phyloP scores from a whole-genome alignment of 2,329 filamentous ascomycete species.

The Alternaria angustiovoidea region DNA sequence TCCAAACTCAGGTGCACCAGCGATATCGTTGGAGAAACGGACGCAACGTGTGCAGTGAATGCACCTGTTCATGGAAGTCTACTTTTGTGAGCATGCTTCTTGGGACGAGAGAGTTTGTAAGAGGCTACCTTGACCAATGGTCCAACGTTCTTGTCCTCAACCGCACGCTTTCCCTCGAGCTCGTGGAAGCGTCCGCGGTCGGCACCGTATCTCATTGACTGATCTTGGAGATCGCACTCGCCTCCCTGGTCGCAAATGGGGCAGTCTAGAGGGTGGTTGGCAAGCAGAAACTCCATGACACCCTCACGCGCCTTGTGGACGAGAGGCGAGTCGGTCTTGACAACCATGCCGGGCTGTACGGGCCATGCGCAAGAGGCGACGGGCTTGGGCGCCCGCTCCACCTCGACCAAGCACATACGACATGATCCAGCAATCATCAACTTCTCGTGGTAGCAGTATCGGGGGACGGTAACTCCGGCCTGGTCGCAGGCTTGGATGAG shows the following conservation, averaged over 20 bases:
- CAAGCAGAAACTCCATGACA: slow-evolving; percentile 97
- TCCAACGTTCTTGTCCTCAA: slow-evolving; percentile 99
- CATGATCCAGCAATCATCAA: slow-evolving; percentile 99
- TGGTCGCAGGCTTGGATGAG: slow-evolving; percentile 99
- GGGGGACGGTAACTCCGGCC: slow-evolving; percentile 87
- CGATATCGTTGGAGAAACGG: slow-evolving; percentile 96
- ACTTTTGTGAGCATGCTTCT: slow-evolving; percentile 35
- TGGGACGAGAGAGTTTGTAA: neutral
- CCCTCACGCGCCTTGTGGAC: slow-evolving; percentile 98
- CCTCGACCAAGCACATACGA: slow-evolving; percentile 99
- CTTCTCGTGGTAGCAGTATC: slow-evolving; percentile 99
- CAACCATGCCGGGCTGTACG: slow-evolving; percentile 97
- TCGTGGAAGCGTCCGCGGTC: slow-evolving; percentile 98
- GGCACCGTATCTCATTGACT: slow-evolving; percentile 98
- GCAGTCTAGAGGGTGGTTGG: slow-evolving; percentile 95
- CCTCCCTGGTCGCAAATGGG: slow-evolving; percentile 98
- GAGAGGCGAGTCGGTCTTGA: slow-evolving; percentile 96
- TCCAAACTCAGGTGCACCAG: slow-evolving; percentile 93
- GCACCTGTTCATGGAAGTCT: slow-evolving; percentile 99
- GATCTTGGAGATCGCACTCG: slow-evolving; percentile 98
- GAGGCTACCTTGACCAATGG: slow-evolving; percentile 79
- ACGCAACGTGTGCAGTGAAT: slow-evolving; percentile 99
- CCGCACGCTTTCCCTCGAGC: slow-evolving; percentile 91
- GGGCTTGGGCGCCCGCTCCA: slow-evolving; percentile 94
- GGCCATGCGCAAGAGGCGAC: slow-evolving; percentile 99